Percentiles rank a stretch among this genome's conserved stretches.
These are phyloP conservation scores for Arthrobotrys conoides DNA, from an alignment of 2,329 filamentous ascomycete species.

Conservation along the genomic window DNA sequence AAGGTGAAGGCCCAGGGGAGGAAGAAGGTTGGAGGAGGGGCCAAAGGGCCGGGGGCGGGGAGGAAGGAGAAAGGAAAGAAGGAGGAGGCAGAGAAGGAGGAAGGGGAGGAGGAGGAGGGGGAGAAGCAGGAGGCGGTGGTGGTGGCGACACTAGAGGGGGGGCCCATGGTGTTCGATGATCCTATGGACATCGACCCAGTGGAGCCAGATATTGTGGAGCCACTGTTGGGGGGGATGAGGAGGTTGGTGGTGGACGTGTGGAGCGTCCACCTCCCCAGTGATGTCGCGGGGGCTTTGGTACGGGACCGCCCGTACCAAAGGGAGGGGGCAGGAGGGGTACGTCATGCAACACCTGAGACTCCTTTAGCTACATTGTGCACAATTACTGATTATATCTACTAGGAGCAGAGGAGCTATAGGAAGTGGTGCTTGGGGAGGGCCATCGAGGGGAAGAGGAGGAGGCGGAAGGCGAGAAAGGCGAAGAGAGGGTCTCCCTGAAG, in stretches of 20 bases:
- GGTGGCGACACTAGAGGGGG: background rate
- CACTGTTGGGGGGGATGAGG: background rate
- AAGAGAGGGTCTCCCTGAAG: background rate
- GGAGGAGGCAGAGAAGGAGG: too few species aligned
- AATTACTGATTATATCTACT: too few species aligned
- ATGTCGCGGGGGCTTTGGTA: background rate
- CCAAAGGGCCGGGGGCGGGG: background rate
- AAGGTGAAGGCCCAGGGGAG: conserved; percentile 10
- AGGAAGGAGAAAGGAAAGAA: too few species aligned
- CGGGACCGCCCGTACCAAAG: background rate
- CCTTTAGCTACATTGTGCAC: too few species aligned
- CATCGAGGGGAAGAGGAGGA: background rate
- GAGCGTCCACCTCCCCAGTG: background rate
- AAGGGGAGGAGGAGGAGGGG: too few species aligned
- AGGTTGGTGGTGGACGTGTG: background rate
- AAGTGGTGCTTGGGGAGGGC: background rate
- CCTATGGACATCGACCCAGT: conserved; percentile 8
- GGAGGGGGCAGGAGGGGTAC: background rate
- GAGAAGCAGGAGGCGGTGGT: too few species aligned
- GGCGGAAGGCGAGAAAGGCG: background rate
- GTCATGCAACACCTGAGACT: background rate
- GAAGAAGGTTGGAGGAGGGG: background rate
- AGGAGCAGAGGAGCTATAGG: too few species aligned
- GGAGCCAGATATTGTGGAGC: background rate
- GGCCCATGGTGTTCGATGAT: background rate